Evolutionary conservation across 1,284 basidiomycete genomes (phyloP).

Genomic region (Ganoderma boninense): DNA sequence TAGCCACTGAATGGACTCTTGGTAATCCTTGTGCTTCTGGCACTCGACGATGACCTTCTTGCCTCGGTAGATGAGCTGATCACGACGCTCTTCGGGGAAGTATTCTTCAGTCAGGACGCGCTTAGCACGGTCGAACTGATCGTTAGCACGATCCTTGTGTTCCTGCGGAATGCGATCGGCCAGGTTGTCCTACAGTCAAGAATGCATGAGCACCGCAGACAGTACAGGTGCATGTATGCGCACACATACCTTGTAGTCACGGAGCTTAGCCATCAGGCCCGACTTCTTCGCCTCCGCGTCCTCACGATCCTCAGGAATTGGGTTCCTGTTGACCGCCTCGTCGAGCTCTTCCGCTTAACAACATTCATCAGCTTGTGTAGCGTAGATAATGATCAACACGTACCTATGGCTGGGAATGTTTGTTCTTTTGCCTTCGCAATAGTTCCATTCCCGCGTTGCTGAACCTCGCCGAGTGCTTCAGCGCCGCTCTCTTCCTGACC

Average conservation of each 20-base stretch:
- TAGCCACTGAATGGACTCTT: constrained; percentile 83
- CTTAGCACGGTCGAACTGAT: constrained; percentile 62
- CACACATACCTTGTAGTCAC: constrained; percentile 45
- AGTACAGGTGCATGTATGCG: background rate
- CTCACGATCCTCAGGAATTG: constrained; percentile 46
- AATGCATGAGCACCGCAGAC: background rate
- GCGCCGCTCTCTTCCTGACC: constrained; percentile 47
- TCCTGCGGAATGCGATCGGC: constrained; percentile 64
- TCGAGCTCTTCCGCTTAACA: constrained; percentile 45
- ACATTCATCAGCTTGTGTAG: constrained; percentile 36
- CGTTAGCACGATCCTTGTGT: constrained; percentile 64
- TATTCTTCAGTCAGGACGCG: constrained; percentile 81
- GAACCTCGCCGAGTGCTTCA: constrained; percentile 36
- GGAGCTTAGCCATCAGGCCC: constrained; percentile 57
- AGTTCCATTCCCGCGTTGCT: constrained; percentile 32
- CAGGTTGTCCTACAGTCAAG: constrained; percentile 49
- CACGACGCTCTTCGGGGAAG: constrained; percentile 88
- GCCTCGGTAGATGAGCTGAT: constrained; percentile 82
- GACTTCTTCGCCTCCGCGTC: constrained; percentile 60
- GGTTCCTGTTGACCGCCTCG: constrained; percentile 33
- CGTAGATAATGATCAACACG: background rate
- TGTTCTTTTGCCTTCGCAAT: constrained; percentile 32
- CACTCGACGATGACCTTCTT: constrained; percentile 93
- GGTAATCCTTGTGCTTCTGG: constrained; percentile 93
- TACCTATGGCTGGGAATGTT: background rate